Evolutionary conservation across 192 early-diverging fungal species (phyloP), one percentile per base, ranked within the genome.

Genomic region (Phlyctochytrium planicorne): DNA sequence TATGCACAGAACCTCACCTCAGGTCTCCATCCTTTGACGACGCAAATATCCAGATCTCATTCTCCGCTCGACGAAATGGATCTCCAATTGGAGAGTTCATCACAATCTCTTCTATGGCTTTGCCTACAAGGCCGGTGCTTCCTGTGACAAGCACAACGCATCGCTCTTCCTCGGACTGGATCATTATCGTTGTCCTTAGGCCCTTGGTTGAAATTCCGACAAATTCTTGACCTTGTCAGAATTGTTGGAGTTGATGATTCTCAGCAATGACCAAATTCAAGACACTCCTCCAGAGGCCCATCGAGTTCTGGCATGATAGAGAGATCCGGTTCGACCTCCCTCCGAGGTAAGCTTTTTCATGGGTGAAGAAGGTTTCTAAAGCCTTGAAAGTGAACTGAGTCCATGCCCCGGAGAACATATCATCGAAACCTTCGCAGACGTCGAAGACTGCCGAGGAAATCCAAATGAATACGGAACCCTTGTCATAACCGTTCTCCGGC

Each of bases 1-100:
- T 10, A 10, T n/a, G 40, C 40, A 14, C n/a, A 10, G n/a, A 50
- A 14, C 16, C 52, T 80, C 78, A 90, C 90, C 87, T 81, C 63
- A 92, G 75, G 77, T 92, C 89, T 32, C 86, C 90, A 70, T 92
- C 91, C 80, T 89, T 90, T 65, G 84, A 87, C 29, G 83, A 83
- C 40, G 87, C 67, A 71, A 87, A 92, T 33, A 91, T 68, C 91
- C 91, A 92, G 57, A 82, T 73, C 72, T 92, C 91, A 29, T 82
- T 80, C n/a, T 81, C 82, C 53, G 75, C 75, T 68, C 30, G 29
- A n/a, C 47, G 52, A 56, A 59, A 78, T 17, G 63, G 47, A 20
- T 47, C 40, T 20, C 10, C 6, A 20, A 47, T 47, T n/a, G n/a
- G n/a, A 29, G 30, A 65, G n/a, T 53, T 66, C 16, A 72, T 34